These are phyloP conservation scores for Microbotryum saponariae DNA, from an alignment of 1,284 basidiomycete genomes.

Conservation along the genomic window DNA sequence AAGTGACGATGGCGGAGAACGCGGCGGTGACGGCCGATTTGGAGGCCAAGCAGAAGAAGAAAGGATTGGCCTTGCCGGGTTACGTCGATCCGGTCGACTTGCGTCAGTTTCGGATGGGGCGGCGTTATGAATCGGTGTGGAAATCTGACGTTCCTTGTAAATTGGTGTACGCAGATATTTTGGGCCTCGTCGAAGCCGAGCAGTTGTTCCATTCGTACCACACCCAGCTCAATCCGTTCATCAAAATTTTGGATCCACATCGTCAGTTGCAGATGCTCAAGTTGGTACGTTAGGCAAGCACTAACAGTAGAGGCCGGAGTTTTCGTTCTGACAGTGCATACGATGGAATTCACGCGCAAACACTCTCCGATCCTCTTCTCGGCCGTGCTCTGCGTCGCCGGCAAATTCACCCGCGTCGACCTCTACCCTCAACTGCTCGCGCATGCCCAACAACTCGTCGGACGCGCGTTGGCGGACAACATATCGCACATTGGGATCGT, in stretches of 20 bases:
- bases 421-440: conserved; percentile 57
- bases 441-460: conserved; percentile 58
- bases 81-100: conserved; percentile 1
- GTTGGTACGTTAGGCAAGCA: background rate
- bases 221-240: conserved; percentile 69
- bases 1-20: background rate
- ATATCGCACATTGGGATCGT: conserved; percentile 71
- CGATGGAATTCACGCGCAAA: conserved; percentile 61
- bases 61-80: background rate
- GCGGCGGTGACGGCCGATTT: background rate
- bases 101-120: background rate
- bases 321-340: conserved; percentile 48
- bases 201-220: conserved; percentile 47
- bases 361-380: conserved; percentile 72
- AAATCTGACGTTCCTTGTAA: background rate
- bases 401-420: conserved; percentile 71
- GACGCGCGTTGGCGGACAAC: conserved; percentile 60
- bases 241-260: conserved; percentile 71
- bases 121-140: too few species aligned
- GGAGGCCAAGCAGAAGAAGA: background rate
- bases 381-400: conserved; percentile 67
- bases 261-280: conserved; percentile 18
- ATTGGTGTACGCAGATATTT: conserved; percentile 13
- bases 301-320: background rate
- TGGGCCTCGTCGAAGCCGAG: conserved; percentile 12